phyloP scores from a whole-genome alignment of 768 basidiomycete species.

The Omphalotus guepiniiformis region DNA sequence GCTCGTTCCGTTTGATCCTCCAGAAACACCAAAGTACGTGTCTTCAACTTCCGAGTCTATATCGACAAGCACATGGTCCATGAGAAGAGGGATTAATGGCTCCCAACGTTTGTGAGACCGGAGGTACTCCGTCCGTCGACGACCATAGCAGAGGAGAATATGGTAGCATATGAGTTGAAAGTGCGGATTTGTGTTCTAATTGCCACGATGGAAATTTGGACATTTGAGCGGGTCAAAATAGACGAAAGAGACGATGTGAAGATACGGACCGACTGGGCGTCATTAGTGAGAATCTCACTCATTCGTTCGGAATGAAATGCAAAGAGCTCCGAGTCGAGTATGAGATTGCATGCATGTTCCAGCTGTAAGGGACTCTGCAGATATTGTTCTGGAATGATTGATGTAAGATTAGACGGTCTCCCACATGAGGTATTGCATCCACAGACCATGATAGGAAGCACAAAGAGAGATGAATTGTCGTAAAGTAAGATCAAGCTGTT shows the following conservation, averaged over 20 bases:
- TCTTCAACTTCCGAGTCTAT: slow-evolving; percentile 75
- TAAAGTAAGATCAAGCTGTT: slow-evolving; percentile 73
- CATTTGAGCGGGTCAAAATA: slow-evolving; percentile 10
- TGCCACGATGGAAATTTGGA: slow-evolving; percentile 4
- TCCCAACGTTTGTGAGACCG: slow-evolving; percentile 83
- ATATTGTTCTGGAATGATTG: slow-evolving; percentile 61
- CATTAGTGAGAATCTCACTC: slow-evolving; percentile 72
- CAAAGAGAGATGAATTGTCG: slow-evolving; percentile 75
- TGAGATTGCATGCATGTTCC: slow-evolving; percentile 71
- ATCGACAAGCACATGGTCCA: slow-evolving; percentile 81
- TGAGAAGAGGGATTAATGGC: slow-evolving; percentile 72
- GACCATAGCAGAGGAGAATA: slow-evolving; percentile 73
- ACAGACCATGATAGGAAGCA: slow-evolving; percentile 81
- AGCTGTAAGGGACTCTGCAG: slow-evolving; percentile 77
- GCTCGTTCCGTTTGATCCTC: slow-evolving; percentile 31
- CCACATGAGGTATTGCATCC: neutral
- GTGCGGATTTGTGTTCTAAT: slow-evolving; percentile 82
- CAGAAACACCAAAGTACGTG: slow-evolving; percentile 43
- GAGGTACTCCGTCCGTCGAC: slow-evolving; percentile 63
- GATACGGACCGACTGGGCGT: slow-evolving; percentile 63
- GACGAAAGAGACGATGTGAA: slow-evolving; percentile 21
- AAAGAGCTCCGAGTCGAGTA: slow-evolving; percentile 86
- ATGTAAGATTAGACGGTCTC: neutral
- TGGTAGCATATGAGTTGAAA: slow-evolving; percentile 74
- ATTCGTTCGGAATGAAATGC: slow-evolving; percentile 89